Evolutionary conservation across 75 land plant species (phyloP).

Genomic region (Cunninghamia lanceolata): DNA sequence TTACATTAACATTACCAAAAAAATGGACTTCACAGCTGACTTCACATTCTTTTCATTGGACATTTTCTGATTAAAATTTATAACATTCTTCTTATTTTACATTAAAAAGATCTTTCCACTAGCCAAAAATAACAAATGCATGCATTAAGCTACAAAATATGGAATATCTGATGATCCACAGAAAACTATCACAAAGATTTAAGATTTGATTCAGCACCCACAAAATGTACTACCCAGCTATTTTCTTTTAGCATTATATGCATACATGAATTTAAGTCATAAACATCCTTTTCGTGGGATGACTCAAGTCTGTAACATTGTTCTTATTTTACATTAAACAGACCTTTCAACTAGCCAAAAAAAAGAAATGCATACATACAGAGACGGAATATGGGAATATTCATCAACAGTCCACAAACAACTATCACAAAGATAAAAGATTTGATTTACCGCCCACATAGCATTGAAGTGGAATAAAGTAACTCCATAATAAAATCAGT

Average conservation of each 20-base stretch:
- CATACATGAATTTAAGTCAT: neutral
- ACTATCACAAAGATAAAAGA: neutral
- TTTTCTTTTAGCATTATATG: neutral
- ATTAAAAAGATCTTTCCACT: no score
- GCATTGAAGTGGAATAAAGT: neutral
- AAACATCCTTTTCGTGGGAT: neutral
- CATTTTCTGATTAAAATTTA: no score
- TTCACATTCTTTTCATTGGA: neutral
- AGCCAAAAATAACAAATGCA: no score
- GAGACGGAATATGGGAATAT: neutral
- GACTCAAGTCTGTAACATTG: neutral
- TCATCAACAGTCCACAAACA: neutral
- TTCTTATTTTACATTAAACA: neutral
- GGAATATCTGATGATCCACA: no score
- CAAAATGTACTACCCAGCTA: neutral
- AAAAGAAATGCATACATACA: neutral
- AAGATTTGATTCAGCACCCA: neutral
- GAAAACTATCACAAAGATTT: no score
- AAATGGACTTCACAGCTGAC: neutral
- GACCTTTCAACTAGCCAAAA: neutral
- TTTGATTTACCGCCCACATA: neutral
- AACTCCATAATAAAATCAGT: neutral
- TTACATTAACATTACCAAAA: neutral
- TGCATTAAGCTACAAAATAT: no score
- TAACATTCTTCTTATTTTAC: no score